Conservation (phyloP, 441 rosid species). For the Jatropha podagrica region DNA sequence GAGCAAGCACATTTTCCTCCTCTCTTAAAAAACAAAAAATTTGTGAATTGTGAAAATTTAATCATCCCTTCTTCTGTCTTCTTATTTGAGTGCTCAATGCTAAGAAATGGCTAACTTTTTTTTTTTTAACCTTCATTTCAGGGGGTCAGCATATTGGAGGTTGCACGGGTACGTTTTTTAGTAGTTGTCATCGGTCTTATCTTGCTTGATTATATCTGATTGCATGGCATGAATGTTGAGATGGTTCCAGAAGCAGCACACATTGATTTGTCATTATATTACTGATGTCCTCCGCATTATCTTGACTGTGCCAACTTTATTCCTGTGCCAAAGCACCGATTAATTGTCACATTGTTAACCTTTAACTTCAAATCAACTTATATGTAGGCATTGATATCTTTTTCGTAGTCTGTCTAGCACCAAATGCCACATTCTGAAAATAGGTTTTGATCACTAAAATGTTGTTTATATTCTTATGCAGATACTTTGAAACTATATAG, state of each 20-base stretch:
- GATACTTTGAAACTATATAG: constrained; percentile 67
- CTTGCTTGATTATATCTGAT: neutral
- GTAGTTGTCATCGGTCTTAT: neutral
- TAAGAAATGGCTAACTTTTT: constrained; percentile 4
- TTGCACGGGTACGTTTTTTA: constrained; percentile 62
- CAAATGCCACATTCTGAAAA: neutral
- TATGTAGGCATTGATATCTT: neutral
- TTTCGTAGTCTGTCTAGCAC: neutral
- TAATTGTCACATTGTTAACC: neutral
- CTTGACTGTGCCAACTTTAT: too few relatives aligned
- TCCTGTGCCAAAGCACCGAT: too few relatives aligned
- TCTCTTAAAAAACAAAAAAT: neutral
- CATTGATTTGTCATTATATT: neutral
- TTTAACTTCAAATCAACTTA: neutral
- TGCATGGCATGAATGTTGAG: neutral
- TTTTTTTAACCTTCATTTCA: constrained; percentile 34
- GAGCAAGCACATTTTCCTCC: neutral
- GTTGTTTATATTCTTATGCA: constrained; percentile 32
- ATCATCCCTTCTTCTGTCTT: neutral
- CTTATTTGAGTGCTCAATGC: neutral
- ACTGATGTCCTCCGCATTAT: neutral
- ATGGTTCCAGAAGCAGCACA: neutral
- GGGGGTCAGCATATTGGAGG: constrained; percentile 92
- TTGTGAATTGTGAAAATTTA: neutral
- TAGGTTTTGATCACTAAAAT: neutral